Conservation (phyloP, 805 yeast species). For the Isabelozyma heimii region DNA sequence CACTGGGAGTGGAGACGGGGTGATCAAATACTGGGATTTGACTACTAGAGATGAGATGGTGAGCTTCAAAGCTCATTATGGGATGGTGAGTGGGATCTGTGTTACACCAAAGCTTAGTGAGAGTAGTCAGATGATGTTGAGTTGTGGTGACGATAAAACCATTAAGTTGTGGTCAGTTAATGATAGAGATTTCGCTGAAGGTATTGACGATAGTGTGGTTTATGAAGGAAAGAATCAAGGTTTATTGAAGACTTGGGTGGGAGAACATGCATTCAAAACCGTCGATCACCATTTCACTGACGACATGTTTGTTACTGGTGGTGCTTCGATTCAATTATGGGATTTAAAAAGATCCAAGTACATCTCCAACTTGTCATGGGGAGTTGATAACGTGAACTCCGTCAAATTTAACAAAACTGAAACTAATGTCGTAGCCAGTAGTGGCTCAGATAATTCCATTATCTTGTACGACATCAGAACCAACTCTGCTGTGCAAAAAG, state of each 20-base stretch:
- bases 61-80: constrained; percentile 85
- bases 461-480: constrained; percentile 90
- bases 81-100: constrained; percentile 78
- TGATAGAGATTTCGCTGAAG: constrained; percentile 48
- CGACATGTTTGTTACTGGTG: constrained; percentile 83
- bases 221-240: constrained; percentile 43
- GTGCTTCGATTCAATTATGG: constrained; percentile 90
- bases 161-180: constrained; percentile 85
- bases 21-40: constrained; percentile 90
- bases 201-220: constrained; percentile 26
- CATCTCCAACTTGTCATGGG: constrained; percentile 83
- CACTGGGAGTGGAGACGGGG: constrained; percentile 94
- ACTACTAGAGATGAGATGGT: constrained; percentile 72
- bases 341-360: constrained; percentile 79
- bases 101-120: constrained; percentile 54
- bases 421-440: constrained; percentile 81
- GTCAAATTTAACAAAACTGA: constrained; percentile 90
- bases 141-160: constrained; percentile 90
- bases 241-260: constrained; percentile 72
- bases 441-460: constrained; percentile 82
- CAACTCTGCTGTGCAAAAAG: constrained; percentile 87
- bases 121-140: constrained; percentile 50
- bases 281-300: constrained; percentile 83
- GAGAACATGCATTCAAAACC: constrained; percentile 80
- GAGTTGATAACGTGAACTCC: constrained; percentile 82